Percentiles rank a stretch among this genome's conserved stretches.
These are phyloP conservation scores for Yamagishiella unicocca DNA, from an alignment of 139 green algal species.

Conservation along the genomic window DNA sequence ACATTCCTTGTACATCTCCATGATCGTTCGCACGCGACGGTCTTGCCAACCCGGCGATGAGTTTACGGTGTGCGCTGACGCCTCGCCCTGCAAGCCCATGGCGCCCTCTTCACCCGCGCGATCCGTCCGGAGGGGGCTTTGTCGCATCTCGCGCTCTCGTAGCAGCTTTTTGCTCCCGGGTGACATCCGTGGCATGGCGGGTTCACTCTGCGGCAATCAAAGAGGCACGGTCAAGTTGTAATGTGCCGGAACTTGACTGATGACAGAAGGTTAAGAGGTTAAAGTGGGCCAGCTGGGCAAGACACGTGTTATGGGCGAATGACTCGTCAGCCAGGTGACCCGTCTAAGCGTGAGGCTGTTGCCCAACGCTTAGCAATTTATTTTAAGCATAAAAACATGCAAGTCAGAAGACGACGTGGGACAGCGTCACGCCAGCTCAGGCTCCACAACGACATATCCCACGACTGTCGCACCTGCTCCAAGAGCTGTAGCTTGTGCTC, in stretches of 20 bases:
- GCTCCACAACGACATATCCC: too few relatives aligned
- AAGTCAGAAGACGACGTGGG: too few relatives aligned
- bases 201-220: neutral
- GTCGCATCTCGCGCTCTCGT: neutral
- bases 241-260: too few relatives aligned
- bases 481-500: neutral
- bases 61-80: neutral
- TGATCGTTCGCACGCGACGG: slow-evolving; percentile 4
- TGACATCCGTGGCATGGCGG: slow-evolving; percentile 19
- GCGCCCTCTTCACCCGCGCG: neutral
- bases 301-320: too few relatives aligned
- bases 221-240: neutral
- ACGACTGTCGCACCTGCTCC: slow-evolving; percentile 34
- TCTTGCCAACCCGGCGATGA: neutral
- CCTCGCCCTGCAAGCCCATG: neutral
- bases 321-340: too few relatives aligned
- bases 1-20: slow-evolving; percentile 50
- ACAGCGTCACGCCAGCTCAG: too few relatives aligned
- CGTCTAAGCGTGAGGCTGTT: too few relatives aligned
- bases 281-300: too few relatives aligned
- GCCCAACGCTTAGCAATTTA: too few relatives aligned
- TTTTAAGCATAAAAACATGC: too few relatives aligned
- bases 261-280: too few relatives aligned
- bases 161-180: slow-evolving; percentile 39
- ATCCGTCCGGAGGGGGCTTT: neutral